These are phyloP conservation scores for Cucurbita maxima DNA, from an alignment of 306 rosid species.

Conservation along the genomic window DNA sequence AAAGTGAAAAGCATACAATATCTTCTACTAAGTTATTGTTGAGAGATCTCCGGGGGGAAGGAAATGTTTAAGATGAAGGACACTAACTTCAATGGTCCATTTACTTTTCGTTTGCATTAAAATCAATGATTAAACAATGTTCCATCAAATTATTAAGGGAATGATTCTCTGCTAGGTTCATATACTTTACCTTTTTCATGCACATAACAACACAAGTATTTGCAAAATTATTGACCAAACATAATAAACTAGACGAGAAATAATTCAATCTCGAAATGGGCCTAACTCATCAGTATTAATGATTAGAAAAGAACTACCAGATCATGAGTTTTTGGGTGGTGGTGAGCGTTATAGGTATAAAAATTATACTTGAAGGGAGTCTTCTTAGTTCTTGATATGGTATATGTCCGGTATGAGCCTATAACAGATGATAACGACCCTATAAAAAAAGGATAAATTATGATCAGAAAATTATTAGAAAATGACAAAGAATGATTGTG, in stretches of 20 bases:
- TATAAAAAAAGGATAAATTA: not conserved
- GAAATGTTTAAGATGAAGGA: slow-evolving; percentile 79
- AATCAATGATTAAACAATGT: not conserved
- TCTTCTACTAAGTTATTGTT: too few relatives aligned
- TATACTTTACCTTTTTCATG: not conserved
- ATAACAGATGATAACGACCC: too few relatives aligned
- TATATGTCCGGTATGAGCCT: too few relatives aligned
- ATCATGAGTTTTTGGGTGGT: too few relatives aligned
- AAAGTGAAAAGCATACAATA: too few relatives aligned
- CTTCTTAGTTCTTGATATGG: too few relatives aligned
- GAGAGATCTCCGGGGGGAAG: slow-evolving; percentile 52
- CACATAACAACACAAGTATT: not conserved
- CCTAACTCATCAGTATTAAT: too few relatives aligned
- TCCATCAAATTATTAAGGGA: slow-evolving; percentile 1
- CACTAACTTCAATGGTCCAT: slow-evolving; percentile 57
- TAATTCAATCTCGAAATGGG: too few relatives aligned
- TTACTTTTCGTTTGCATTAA: not conserved
- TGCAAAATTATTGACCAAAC: not conserved
- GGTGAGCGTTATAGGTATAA: too few relatives aligned
- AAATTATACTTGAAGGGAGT: too few relatives aligned
- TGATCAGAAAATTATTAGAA: not conserved
- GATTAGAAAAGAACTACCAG: too few relatives aligned
- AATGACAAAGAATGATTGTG: slow-evolving; percentile 3
- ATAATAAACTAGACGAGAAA: not conserved
- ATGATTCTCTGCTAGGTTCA: slow-evolving; percentile 1